phyloP scores from a whole-genome alignment of 768 basidiomycete species.

The Pisolithus albus region DNA sequence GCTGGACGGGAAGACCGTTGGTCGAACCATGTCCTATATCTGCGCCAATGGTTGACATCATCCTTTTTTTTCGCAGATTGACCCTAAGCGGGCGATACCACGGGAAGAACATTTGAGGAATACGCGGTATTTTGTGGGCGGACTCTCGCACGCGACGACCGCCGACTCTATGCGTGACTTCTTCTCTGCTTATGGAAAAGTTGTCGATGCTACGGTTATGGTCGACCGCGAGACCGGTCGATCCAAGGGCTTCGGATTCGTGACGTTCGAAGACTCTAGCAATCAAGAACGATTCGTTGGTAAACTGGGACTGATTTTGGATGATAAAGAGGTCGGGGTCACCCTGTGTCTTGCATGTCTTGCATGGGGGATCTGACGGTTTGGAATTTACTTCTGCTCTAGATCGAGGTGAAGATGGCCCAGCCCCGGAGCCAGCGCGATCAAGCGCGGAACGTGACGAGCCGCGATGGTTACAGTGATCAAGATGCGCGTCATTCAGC shows the following conservation, averaged over 20 bases:
- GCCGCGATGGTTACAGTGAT: conserved; percentile 28
- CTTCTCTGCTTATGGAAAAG: conserved; percentile 68
- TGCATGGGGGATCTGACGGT: not conserved
- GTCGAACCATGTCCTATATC: conserved; percentile 12
- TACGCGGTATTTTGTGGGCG: conserved; percentile 79
- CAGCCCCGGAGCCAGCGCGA: conserved; percentile 65
- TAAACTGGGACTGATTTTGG: conserved; percentile 59
- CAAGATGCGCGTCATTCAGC: conserved; percentile 31
- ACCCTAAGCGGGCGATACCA: conserved; percentile 83
- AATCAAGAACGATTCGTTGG: conserved; percentile 63
- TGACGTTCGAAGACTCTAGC: conserved; percentile 66
- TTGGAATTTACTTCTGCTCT: not conserved
- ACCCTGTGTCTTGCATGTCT: not conserved
- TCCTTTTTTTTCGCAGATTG: conserved; percentile 46
- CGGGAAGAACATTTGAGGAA: conserved; percentile 71
- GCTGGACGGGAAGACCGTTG: conserved; percentile 73
- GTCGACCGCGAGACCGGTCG: conserved; percentile 68
- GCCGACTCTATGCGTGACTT: conserved; percentile 66
- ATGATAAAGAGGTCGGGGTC: conserved; percentile 64
- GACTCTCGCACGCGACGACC: conserved; percentile 59
- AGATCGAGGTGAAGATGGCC: conserved; percentile 83
- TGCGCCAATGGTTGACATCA: not conserved
- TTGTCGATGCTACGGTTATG: conserved; percentile 84
- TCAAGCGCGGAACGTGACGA: conserved; percentile 34
- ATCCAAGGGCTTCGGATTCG: conserved; percentile 81